phyloP scores from a whole-genome alignment of 1,284 basidiomycete species.

The Ustilago loliicola region DNA sequence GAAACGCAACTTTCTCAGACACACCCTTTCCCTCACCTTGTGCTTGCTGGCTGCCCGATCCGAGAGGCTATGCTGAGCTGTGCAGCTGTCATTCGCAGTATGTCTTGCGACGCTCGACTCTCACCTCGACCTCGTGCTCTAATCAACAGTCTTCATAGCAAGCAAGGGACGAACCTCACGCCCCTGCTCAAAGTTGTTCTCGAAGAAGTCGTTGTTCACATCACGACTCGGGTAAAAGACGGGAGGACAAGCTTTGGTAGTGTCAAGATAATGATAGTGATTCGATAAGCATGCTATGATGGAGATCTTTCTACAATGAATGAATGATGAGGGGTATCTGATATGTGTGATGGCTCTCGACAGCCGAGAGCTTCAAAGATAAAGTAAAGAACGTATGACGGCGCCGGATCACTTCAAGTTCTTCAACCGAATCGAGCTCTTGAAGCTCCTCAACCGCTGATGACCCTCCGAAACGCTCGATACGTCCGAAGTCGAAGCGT shows the following conservation, averaged over 20 bases:
- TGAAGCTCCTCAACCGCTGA: conserved; percentile 37
- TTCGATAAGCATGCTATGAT: conserved; percentile 4
- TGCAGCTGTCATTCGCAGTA: no score
- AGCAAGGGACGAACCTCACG: background rate
- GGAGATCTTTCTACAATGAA: background rate
- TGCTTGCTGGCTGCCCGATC: no score
- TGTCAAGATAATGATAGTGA: background rate
- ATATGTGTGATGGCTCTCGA: background rate
- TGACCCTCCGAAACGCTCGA: conserved; percentile 20
- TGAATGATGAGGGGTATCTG: conserved; percentile 1
- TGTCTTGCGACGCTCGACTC: background rate
- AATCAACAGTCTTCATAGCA: background rate
- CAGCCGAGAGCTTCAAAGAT: background rate
- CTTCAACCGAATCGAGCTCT: conserved; percentile 38
- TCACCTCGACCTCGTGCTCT: background rate
- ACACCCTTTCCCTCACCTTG: no score
- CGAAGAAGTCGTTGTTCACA: background rate
- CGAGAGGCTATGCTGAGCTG: background rate
- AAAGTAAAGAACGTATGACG: background rate
- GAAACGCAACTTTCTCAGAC: no score
- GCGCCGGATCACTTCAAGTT: conserved; percentile 15
- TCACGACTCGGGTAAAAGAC: background rate
- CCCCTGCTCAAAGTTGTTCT: background rate
- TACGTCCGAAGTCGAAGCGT: conserved; percentile 31
- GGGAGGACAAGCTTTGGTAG: background rate